These are phyloP conservation scores for Xanthoparmelia taractica DNA, from an alignment of 495 filamentous ascomycete genomes.

Conservation along the genomic window DNA sequence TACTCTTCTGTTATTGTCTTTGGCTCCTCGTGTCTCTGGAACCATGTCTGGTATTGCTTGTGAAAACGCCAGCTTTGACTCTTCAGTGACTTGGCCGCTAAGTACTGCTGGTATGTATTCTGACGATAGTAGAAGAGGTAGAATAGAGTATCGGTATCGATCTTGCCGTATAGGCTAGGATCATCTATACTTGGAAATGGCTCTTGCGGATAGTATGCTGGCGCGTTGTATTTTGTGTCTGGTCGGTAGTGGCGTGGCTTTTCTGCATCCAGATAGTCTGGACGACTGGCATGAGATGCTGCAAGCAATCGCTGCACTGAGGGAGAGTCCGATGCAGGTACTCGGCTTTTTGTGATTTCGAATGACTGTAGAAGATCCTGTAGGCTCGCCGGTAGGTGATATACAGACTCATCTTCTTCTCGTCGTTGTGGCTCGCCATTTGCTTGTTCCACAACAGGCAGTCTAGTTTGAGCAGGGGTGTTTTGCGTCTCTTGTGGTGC, in stretches of 20 bases:
- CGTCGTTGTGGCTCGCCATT: constrained; percentile 49
- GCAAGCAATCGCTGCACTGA: constrained; percentile 65
- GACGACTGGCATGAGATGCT: constrained; percentile 60
- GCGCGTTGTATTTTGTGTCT: constrained; percentile 66
- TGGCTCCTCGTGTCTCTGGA: constrained; percentile 95
- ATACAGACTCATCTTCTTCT: constrained; percentile 75
- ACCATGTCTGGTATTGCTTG: constrained; percentile 99
- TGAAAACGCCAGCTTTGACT: constrained; percentile 98
- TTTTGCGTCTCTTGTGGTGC: constrained; percentile 25
- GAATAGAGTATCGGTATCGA: constrained; percentile 95
- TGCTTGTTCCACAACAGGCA: constrained; percentile 34
- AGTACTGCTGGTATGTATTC: constrained; percentile 87
- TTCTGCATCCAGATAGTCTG: constrained; percentile 70
- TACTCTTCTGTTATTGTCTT: constrained; percentile 98
- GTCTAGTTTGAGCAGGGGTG: background rate
- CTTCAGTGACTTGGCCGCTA: constrained; percentile 93
- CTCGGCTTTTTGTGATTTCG: constrained; percentile 68
- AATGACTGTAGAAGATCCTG: constrained; percentile 87
- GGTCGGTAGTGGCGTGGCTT: constrained; percentile 77
- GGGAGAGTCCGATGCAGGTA: constrained; percentile 47
- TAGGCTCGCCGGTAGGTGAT: constrained; percentile 83
- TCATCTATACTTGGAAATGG: constrained; percentile 85
- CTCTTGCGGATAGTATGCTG: constrained; percentile 85
- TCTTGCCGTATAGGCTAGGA: constrained; percentile 70
- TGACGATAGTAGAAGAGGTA: constrained; percentile 99